phyloP scores from a whole-genome alignment of 805 yeast species.

The Pichia rugopelliculosa region DNA sequence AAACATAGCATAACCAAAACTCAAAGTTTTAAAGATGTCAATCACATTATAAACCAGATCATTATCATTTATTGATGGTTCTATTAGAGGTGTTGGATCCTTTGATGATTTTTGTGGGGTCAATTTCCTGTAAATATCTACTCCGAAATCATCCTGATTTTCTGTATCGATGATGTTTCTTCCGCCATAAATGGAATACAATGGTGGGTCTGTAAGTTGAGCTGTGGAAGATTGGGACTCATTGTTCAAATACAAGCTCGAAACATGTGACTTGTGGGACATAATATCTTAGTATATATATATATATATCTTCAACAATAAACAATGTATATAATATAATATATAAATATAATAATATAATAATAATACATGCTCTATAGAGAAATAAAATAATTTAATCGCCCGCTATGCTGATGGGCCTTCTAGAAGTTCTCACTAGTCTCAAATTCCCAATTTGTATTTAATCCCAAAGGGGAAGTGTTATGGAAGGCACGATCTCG shows the following conservation, averaged over 20 bases:
- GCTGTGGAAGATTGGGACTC: conserved; percentile 2
- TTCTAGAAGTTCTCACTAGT: too few relatives aligned
- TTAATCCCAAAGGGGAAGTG: neutral
- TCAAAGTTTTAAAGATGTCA: conserved; percentile 5
- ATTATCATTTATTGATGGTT: neutral
- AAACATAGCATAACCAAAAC: conserved; percentile 4
- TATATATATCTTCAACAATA: too few relatives aligned
- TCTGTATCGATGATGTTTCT: conserved; percentile 15
- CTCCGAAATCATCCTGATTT: conserved; percentile 12
- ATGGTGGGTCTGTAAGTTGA: conserved; percentile 22
- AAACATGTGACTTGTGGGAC: neutral
- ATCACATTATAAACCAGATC: neutral
- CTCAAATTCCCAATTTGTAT: too few relatives aligned
- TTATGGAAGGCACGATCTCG: too few relatives aligned
- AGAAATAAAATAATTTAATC: too few relatives aligned
- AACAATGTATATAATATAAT: too few relatives aligned
- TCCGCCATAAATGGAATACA: conserved; percentile 24
- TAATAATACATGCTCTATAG: too few relatives aligned
- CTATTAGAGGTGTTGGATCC: neutral
- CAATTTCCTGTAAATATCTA: neutral
- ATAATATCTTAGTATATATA: too few relatives aligned
- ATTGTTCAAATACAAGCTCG: neutral
- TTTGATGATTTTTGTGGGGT: neutral
- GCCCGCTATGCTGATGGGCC: too few relatives aligned
- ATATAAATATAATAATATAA: too few relatives aligned